Evolutionary conservation across 202 grass and related monocot species (phyloP), one percentile per base, ranked within the genome.

Genomic region (Dendrocalamus latiflorus): DNA sequence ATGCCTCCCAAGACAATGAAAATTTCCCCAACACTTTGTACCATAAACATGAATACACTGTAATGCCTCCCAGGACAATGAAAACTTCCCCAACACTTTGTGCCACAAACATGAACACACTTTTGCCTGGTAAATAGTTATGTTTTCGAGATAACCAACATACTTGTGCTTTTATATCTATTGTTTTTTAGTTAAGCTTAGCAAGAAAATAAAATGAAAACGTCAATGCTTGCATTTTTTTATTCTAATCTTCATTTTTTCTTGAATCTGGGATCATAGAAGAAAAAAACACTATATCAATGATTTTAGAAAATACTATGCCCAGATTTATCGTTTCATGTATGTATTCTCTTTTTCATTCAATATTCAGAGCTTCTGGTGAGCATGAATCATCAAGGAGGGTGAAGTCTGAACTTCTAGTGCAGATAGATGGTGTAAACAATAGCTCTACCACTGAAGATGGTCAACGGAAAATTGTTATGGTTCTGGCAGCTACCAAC

Each of bases 321-420:
- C 47, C 82, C 69, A 20, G 9, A 71, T 78, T 50, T 74, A 47
- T 25, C 7, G 65, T 14, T 24, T 85, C 51, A 65, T 83, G 65
- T 57, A 72, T 44, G 9, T 76, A 21, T 71, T 57, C 7, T 76
- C 63, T 38, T 72, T 70, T 67, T 25, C 62, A 26, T 33, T n/a
- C 61, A 78, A 75, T 83, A 24, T 60, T 28, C 71, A 99, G 96
- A 72, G 96, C 96, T 83, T 99, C 96, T 62, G 96, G 96, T 48
- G 96, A 99, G 87, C 96, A 99, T 80, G 96, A 99, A 74, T 99
- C 96, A 43, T 99, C 96, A 43, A 99, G 96, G 86, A 95, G 96
- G 49, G 96, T 99, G 49, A 99, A 99, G 47, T 99, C 96, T 70
- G 96, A 99, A 96, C 93, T 99, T 78, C 75, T 99, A 53, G 96